Percentiles rank a stretch among this genome's conserved stretches.
These are phyloP conservation scores for Aspergillus alliaceus DNA, from an alignment of 2,329 filamentous ascomycete species.

Conservation along the genomic window DNA sequence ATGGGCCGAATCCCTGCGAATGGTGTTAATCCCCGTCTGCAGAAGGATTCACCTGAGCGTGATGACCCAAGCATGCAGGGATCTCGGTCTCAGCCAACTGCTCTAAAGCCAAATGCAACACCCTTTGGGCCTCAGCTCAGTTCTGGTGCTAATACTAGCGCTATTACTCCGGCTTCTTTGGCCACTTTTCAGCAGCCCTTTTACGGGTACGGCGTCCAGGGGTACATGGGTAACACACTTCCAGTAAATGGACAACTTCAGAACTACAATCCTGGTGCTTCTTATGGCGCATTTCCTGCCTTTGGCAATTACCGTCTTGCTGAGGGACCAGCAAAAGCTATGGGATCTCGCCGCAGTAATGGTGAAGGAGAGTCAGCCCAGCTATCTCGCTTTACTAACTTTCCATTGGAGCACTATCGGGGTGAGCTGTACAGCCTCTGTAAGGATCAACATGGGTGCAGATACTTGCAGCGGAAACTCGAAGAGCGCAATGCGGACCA, in stretches of 20 bases:
- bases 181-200: slow-evolving; percentile 40
- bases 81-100: slow-evolving; percentile 66
- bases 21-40: slow-evolving; percentile 64
- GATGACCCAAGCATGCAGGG: slow-evolving; percentile 47
- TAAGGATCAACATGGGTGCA: slow-evolving; percentile 97
- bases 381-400: slow-evolving; percentile 77
- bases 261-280: slow-evolving; percentile 55
- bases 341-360: slow-evolving; percentile 60
- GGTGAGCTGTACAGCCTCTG: slow-evolving; percentile 87
- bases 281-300: slow-evolving; percentile 53
- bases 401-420: slow-evolving; percentile 74
- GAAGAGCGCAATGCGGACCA: slow-evolving; percentile 83
- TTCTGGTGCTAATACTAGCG: slow-evolving; percentile 26
- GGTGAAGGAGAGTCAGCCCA: slow-evolving; percentile 53
- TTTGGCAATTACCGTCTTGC: slow-evolving; percentile 60
- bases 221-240: slow-evolving; percentile 54
- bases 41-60: slow-evolving; percentile 39
- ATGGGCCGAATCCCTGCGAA: slow-evolving; percentile 75
- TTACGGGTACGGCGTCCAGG: slow-evolving; percentile 53
- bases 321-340: slow-evolving; percentile 74
- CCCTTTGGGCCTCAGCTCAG: slow-evolving; percentile 70
- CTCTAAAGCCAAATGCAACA: slow-evolving; percentile 75
- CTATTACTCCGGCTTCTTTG: slow-evolving; percentile 31
- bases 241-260: slow-evolving; percentile 37
- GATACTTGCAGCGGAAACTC: slow-evolving; percentile 94